Base-by-base conservation (phyloP, 345 rosid species). In the Corchorus capsularis region DNA sequence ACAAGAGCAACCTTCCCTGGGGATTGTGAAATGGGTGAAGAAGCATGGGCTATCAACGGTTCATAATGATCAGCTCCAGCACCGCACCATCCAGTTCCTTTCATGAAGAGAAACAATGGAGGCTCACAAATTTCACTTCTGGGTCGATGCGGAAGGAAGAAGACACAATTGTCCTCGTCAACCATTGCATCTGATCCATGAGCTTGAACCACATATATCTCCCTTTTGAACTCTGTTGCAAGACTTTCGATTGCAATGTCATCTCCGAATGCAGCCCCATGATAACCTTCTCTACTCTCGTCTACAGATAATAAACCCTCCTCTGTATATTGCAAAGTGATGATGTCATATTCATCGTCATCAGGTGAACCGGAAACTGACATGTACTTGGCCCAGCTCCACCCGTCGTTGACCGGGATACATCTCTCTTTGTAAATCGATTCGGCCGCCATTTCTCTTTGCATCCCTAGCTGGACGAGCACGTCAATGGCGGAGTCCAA, bases 51-150 rank as follows among this genome's bases (percentile, higher is more conserved):
- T 6, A 94, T 83, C 81, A 96, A 79, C 8, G 99, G 98, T 77
- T 96, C 99, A 35, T 96, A 96, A 78, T 96, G 99, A 80, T 96
- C 99, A 41, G 97, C 97, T 61, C 99, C 99, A 0, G 96, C 99
- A 56, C 93, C 97, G 63, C 97, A 96, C 99, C 98, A 96, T 22
- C 98, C 98, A 78, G 99, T 92, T 82, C 99, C 99, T 86, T 94
- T 96, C 99, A 96, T 96, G 83, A 96, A 91, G 4, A 96, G 83
- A 82, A 96, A 96, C 77, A 92, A 80, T n/a, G 98, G 99, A 60
- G 89, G 90, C 41, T 86, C 93, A 47, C 80, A 84, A 54, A 96
- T 88, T 82, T 91, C 95, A 74, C 96, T 86, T 73, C 98, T 85
- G 32, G 99, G 99, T 49, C 84, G 89, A 76, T 96, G 98, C 6